Conservation (phyloP, 1,284 basidiomycete species). For the Vanrija humicola region DNA sequence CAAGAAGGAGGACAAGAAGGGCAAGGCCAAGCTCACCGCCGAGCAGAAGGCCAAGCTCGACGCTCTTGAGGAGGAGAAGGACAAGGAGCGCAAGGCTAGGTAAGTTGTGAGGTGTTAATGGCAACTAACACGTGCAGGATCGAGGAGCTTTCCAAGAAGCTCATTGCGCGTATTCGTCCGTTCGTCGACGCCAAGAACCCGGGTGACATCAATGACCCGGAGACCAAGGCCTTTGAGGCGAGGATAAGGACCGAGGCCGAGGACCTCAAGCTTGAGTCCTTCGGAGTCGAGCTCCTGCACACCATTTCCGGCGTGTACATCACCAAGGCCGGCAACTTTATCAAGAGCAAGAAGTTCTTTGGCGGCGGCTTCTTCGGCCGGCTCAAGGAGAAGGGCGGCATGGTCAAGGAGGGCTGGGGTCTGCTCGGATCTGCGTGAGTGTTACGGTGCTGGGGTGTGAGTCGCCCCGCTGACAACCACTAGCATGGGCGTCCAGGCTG, state of each 20-base stretch:
- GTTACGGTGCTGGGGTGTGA: not conserved
- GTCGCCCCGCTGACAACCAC: not conserved
- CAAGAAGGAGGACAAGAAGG: constrained; percentile 57
- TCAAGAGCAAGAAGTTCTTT: constrained; percentile 82
- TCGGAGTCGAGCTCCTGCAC: constrained; percentile 80
- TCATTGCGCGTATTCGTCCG: constrained; percentile 76
- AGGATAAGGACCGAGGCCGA: constrained; percentile 83
- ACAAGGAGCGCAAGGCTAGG: constrained; percentile 70
- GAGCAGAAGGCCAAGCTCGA: constrained; percentile 81
- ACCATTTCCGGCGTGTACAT: constrained; percentile 87
- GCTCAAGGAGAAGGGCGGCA: constrained; percentile 88
- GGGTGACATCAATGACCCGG: constrained; percentile 77
- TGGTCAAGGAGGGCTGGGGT: constrained; percentile 92
- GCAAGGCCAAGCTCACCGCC: constrained; percentile 62
- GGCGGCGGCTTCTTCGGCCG: constrained; percentile 84
- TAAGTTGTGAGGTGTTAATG: no score
- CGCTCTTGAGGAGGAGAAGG: constrained; percentile 72
- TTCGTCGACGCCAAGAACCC: constrained; percentile 85
- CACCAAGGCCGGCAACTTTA: constrained; percentile 84
- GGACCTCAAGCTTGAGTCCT: constrained; percentile 96
- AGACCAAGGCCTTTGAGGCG: constrained; percentile 71
- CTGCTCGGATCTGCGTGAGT: constrained; percentile 77
- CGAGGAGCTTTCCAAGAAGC: constrained; percentile 65
- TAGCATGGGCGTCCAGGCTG: constrained; percentile 64
- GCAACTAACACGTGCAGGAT: constrained; percentile 49